Conservation (phyloP, 371 early-diverging fungal species). For the Apophysomyces variabilis region DNA sequence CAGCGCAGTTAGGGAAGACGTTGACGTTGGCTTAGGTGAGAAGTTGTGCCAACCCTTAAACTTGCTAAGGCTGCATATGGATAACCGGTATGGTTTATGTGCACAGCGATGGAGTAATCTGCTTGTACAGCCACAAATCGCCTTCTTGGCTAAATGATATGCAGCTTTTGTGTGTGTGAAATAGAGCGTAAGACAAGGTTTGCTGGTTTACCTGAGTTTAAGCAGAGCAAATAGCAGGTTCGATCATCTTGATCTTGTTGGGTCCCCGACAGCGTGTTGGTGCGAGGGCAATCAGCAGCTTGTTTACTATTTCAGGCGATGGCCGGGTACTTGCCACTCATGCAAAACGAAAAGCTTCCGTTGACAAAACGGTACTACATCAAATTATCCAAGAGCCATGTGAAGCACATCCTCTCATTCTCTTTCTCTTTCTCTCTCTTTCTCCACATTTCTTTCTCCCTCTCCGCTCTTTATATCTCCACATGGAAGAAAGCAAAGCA, state of each 20-base stretch:
- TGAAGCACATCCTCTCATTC: background rate
- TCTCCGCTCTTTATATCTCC: background rate
- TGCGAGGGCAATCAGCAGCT: conserved; percentile 7
- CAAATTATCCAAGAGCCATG: conserved; percentile 6
- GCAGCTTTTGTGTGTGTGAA: background rate
- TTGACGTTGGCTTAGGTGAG: too few species aligned
- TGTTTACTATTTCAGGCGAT: conserved; percentile 5
- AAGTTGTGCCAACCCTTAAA: too few species aligned
- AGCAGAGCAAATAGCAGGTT: conserved; percentile 1
- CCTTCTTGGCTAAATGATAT: too few species aligned
- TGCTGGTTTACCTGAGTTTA: background rate
- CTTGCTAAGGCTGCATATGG: too few species aligned
- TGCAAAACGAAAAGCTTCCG: background rate
- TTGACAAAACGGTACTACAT: conserved; percentile 10
- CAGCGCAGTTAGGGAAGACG: too few species aligned
- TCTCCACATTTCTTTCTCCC: background rate
- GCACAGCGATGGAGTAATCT: too few species aligned
- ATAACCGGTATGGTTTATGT: too few species aligned
- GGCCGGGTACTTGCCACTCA: background rate
- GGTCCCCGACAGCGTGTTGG: conserved; percentile 10
- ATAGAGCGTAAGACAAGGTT: background rate
- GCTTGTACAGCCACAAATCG: too few species aligned
- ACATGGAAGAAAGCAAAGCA: background rate
- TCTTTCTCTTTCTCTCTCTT: background rate
- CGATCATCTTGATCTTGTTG: conserved; percentile 8